Evolutionary conservation across 352 stramenopile species (phyloP), one percentile per base, ranked within the genome.

Genomic region (Peronosclerospora sorghi): DNA sequence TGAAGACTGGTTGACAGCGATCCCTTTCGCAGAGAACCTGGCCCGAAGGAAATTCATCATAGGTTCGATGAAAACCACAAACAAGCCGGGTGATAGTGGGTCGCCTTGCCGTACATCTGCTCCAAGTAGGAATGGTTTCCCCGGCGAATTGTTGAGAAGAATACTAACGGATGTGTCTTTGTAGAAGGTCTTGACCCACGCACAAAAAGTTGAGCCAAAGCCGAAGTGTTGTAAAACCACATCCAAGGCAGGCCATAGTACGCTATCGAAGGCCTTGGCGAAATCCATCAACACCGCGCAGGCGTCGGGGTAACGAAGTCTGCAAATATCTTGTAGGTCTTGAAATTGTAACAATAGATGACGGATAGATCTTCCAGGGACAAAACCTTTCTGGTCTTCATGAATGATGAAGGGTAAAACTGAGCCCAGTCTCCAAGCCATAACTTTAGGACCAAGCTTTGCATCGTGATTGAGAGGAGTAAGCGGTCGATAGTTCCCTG

Each of bases 401-500:
- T 57, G 29, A 12, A 45, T 48, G n/a, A 48, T 32, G 10, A 3
- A 9, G 8, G 27, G 41, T 26, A 56, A 9, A 5, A 48, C 15
- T 9, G 35, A 4, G 0, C 21, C 19, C 14, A 56, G 20, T 45
- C 51, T 2, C n/a, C n/a, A n/a, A n/a, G n/a, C n/a, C n/a, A n/a
- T n/a, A n/a, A n/a, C n/a, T n/a, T n/a, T n/a, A n/a, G 48, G 40
- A 1, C 20, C 35, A 5, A 49, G 35, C 18, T 51, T 56, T 1
- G 49, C 49, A 10, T 52, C 49, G 20, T 52, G 30, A 13, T 57
- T 57, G 3, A 52, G 41, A 0, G 51, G 35, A 4, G 49, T 56
- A 12, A 51, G 10, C 4, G 41, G 48, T 2, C 48, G 13, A 10
- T 47, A 56, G n/a, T 51, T 57, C 8, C 8, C 32, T 12, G 32